Evolutionary conservation across 2,329 filamentous ascomycete species (phyloP), one percentile per base, ranked within the genome.

Genomic region (Cercospora canescens): DNA sequence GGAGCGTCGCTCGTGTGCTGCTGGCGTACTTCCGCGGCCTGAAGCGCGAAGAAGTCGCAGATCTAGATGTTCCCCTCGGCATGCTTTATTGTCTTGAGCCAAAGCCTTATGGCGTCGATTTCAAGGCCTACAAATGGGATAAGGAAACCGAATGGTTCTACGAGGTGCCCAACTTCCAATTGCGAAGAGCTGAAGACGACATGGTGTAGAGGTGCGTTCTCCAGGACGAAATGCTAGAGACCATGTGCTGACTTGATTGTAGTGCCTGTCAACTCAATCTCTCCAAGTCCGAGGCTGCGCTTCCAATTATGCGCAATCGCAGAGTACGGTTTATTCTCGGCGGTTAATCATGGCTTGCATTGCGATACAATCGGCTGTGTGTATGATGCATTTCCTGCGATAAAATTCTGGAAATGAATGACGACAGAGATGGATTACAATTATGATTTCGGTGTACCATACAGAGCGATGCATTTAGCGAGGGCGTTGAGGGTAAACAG

Each of bases 1-100:
- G 95, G 34, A 96, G 93, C 3, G 91, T 98, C 41, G 94, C 93
- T 63, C 89, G 95, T 34, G 94, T 99, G 6, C 83, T 99, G 67
- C 89, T 99, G 79, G 94, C 94, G 1, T 99, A 99, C 80, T 99
- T 99, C 81, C 93, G 95, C 83, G 94, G 96, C 66, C 84, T 98
- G 61, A 93, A 91, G 58, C 86, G 94, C 37, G 90, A 97, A 69
- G 91, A 97, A 75, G 96, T 99, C 67, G 94, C 95, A 12, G 93
- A 97, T 73, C 86, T 99, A 68, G 94, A 98, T 76, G 92, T 97
- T 54, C 95, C 95, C 0, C 83, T 99, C 57, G 95, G 95, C 18
- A 94, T 97, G 84, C 84, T 97, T 7, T 99, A 96, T 78, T 92
- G 93, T 72, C 90, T 99, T 56, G 94, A 99, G 79, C 95, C 95